Percentiles rank a stretch among this genome's conserved stretches.
Evolutionary conservation across 805 yeast genomes (phyloP).

Genomic region (Wickerhamomyces canadensis): DNA sequence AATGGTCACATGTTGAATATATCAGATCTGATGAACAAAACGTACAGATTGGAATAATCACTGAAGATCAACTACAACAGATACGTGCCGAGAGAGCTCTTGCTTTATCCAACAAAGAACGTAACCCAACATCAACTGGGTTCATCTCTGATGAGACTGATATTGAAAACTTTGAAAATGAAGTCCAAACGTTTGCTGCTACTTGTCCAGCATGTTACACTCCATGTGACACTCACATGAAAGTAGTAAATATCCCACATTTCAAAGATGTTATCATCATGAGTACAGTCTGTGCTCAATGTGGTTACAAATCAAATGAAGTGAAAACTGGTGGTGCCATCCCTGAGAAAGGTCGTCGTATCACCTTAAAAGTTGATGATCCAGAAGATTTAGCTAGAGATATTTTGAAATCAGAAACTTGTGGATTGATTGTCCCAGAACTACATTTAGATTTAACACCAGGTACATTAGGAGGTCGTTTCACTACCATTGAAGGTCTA

Average conservation of each 20-base stretch:
- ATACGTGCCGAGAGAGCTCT: slow-evolving; percentile 20
- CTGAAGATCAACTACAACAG: slow-evolving; percentile 48
- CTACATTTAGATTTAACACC: slow-evolving; percentile 84
- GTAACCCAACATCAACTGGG: slow-evolving; percentile 43
- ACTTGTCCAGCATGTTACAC: slow-evolving; percentile 86
- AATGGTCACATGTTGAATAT: slow-evolving; percentile 84
- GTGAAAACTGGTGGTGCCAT: slow-evolving; percentile 98
- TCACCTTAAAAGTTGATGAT: slow-evolving; percentile 73
- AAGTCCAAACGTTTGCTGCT: slow-evolving; percentile 89
- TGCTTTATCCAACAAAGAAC: slow-evolving; percentile 19
- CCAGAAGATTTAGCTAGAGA: slow-evolving; percentile 90
- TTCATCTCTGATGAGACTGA: slow-evolving; percentile 68
- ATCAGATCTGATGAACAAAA: slow-evolving; percentile 85
- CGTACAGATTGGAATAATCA: slow-evolving; percentile 73
- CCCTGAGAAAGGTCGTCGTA: slow-evolving; percentile 76
- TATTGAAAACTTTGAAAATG: slow-evolving; percentile 80
- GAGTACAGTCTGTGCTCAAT: slow-evolving; percentile 88
- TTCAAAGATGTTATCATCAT: slow-evolving; percentile 95
- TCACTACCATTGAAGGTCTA: slow-evolving; percentile 94
- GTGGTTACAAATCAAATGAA: slow-evolving; percentile 96
- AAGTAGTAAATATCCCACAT: slow-evolving; percentile 93
- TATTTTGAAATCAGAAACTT: slow-evolving; percentile 89
- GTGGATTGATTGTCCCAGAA: slow-evolving; percentile 83
- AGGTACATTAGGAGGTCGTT: slow-evolving; percentile 97
- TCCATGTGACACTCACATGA: slow-evolving; percentile 91